phyloP scores from a whole-genome alignment of 148 eudicot genomes.

The Fagopyrum esculentum region DNA sequence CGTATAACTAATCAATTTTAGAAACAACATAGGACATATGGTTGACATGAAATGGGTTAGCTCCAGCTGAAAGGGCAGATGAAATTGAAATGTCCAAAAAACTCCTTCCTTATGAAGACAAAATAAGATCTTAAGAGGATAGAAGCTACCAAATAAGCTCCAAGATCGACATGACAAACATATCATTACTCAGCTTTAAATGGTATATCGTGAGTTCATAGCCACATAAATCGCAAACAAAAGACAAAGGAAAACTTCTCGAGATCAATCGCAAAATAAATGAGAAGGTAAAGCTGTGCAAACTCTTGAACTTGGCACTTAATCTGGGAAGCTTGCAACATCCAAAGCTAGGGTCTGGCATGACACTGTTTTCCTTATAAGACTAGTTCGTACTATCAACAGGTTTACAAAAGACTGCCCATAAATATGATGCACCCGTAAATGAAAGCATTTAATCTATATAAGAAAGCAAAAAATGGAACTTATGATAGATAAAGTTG shows the following conservation, averaged over 20 bases:
- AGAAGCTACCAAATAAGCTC: no score
- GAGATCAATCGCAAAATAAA: neutral
- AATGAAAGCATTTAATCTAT: neutral
- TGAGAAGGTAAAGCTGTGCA: neutral
- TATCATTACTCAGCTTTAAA: neutral
- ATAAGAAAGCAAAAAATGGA: neutral
- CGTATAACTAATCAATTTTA: neutral
- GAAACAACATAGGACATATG: neutral
- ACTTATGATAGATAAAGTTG: neutral
- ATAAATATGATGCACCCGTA: neutral
- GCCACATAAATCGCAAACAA: neutral
- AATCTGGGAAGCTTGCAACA: neutral
- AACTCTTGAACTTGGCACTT: neutral
- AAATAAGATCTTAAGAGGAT: no score
- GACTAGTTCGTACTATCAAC: no score
- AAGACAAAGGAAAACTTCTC: neutral
- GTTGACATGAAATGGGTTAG: no score
- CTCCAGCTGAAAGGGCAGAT: no score
- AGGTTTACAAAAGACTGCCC: no score
- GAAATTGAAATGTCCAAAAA: no score
- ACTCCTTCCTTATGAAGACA: no score
- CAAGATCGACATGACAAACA: no score
- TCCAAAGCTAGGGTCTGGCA: neutral
- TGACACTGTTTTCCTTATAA: no score
- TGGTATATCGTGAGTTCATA: neutral